Evolutionary conservation across 129 eudicot genomes (phyloP).

Genomic region (Cynara cardunculus): DNA sequence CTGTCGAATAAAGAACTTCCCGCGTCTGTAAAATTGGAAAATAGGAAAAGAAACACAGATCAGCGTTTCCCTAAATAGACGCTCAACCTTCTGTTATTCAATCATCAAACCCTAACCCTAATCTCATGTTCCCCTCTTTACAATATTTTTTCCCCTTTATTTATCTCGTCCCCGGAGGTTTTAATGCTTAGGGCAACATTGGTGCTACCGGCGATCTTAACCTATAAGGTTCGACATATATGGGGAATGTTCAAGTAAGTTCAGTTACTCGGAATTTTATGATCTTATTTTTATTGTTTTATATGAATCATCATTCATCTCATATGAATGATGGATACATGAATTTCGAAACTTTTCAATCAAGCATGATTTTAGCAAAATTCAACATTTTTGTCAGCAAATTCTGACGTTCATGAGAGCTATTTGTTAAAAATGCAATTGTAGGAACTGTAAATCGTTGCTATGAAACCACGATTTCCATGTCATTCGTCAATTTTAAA

Average conservation of each 20-base stretch:
- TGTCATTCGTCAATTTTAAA: conserved; percentile 6
- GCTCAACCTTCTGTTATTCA: conserved; percentile 39
- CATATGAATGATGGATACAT: not conserved
- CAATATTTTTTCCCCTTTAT: not conserved
- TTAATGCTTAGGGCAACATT: conserved; percentile 11
- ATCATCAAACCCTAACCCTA: conserved; percentile 42
- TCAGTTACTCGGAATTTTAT: conserved; percentile 7
- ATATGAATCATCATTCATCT: conserved; percentile 5
- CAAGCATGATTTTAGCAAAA: conserved; percentile 8
- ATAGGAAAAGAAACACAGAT: not conserved
- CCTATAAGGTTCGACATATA: conserved; percentile 17
- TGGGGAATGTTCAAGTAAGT: conserved; percentile 28
- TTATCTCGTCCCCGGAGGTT: conserved; percentile 10
- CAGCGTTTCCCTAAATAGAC: conserved; percentile 28
- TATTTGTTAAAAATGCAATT: not conserved
- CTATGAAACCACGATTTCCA: not conserved
- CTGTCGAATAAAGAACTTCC: conserved; percentile 25
- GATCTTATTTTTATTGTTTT: not conserved
- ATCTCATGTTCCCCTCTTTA: conserved; percentile 1
- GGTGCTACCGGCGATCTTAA: conserved; percentile 32
- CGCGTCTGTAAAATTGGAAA: conserved; percentile 27
- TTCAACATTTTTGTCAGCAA: not conserved
- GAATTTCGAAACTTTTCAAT: conserved; percentile 6
- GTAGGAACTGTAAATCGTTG: conserved; percentile 5
- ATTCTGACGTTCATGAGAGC: not conserved